These are phyloP conservation scores for Exsudoporus frostii DNA, from an alignment of 768 basidiomycete species.

Conservation along the genomic window DNA sequence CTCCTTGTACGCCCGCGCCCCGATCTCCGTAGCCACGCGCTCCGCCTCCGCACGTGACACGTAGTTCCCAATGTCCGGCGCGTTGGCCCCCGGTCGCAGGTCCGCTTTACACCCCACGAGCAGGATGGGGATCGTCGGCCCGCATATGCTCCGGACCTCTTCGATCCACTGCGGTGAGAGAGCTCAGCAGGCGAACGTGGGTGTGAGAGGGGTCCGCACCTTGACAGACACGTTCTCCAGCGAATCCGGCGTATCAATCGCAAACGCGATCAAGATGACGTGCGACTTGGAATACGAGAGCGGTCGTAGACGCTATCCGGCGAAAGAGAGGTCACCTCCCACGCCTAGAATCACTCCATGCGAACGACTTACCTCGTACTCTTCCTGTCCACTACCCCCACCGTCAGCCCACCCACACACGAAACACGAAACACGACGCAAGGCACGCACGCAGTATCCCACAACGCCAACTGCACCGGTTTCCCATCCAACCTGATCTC, in stretches of 20 bases:
- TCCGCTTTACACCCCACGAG: conserved; percentile 97
- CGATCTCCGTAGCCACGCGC: conserved; percentile 76
- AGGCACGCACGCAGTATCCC: conserved; percentile 94
- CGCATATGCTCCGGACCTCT: conserved; percentile 96
- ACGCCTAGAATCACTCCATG: background rate
- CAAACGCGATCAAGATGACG: conserved; percentile 96
- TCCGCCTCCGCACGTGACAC: conserved; percentile 81
- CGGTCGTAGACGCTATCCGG: conserved; percentile 77
- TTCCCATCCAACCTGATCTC: conserved; percentile 98
- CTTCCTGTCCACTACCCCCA: conserved; percentile 86
- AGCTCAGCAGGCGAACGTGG: background rate
- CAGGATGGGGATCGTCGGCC: conserved; percentile 85
- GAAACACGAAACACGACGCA: background rate
- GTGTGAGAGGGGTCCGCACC: conserved; percentile 39
- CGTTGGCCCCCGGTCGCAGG: conserved; percentile 60
- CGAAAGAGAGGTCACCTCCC: background rate
- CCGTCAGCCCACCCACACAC: background rate
- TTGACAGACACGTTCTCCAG: conserved; percentile 94
- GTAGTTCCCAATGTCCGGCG: conserved; percentile 50
- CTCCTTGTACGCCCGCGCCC: conserved; percentile 92
- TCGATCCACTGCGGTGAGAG: conserved; percentile 89
- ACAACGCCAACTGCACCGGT: conserved; percentile 92
- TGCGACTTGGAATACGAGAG: conserved; percentile 98
- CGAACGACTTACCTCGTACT: conserved; percentile 62
- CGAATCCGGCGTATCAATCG: conserved; percentile 94